Conservation (phyloP, 176 grass and related monocot genomes). For the Canna indica region DNA sequence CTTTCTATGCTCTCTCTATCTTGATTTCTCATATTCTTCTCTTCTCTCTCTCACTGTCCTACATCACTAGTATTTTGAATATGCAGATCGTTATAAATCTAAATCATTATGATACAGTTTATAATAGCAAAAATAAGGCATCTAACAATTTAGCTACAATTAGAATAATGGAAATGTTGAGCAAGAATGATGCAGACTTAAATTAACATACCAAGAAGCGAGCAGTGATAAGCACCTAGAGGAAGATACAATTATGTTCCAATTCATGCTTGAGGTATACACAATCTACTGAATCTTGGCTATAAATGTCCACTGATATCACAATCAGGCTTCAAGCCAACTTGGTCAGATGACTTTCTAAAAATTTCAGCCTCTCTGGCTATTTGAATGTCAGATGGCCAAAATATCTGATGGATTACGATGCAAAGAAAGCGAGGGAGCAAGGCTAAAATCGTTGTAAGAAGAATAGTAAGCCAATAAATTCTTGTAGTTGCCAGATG, state of each 20-base stretch:
- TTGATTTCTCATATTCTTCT: too few species aligned
- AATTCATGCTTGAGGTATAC: neutral
- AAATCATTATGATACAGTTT: too few species aligned
- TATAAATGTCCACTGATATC: constrained; percentile 31
- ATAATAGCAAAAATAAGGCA: too few species aligned
- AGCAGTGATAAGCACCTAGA: neutral
- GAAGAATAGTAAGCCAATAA: constrained; percentile 88
- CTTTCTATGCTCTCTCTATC: too few species aligned
- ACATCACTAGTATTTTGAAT: too few species aligned
- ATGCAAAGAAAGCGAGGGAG: constrained; percentile 92
- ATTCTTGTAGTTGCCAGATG: constrained; percentile 60
- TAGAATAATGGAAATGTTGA: neutral
- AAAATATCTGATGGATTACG: constrained; percentile 90
- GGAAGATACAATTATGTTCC: neutral
- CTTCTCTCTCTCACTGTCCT: too few species aligned
- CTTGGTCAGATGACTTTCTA: constrained; percentile 56
- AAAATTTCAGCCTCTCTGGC: constrained; percentile 92
- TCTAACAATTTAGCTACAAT: neutral
- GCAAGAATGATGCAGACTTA: neutral
- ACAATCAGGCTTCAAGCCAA: constrained; percentile 40
- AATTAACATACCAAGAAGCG: constrained; percentile 2
- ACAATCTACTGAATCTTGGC: neutral
- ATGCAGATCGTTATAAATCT: too few species aligned
- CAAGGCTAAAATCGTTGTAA: constrained; percentile 87
- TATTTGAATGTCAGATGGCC: constrained; percentile 99